These are phyloP conservation scores for Mycena leptocephala DNA, from an alignment of 768 basidiomycete species.

Conservation along the genomic window DNA sequence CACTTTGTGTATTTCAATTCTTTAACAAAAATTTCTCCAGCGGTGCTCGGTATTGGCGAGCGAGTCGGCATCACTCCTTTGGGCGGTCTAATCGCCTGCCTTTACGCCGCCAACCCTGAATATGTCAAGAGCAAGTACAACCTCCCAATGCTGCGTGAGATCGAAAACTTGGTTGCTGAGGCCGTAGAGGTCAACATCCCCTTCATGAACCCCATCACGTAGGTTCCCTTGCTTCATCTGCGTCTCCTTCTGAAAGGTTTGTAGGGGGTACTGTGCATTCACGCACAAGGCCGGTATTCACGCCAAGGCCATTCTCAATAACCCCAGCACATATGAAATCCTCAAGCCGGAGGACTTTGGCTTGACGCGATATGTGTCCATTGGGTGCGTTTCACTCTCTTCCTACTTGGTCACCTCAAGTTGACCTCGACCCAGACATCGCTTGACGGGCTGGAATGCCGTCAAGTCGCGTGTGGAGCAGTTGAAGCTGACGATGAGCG, in stretches of 20 bases:
- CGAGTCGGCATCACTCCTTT: constrained; percentile 99
- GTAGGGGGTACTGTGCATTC: constrained; percentile 98
- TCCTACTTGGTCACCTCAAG: neutral
- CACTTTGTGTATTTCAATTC: neutral
- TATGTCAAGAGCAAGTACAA: constrained; percentile 99
- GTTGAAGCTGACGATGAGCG: constrained; percentile 89
- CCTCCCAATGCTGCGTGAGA: constrained; percentile 95
- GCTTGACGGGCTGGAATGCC: constrained; percentile 98
- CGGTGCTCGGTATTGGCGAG: constrained; percentile 98
- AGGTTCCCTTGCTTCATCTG: constrained; percentile 42
- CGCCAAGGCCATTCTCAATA: constrained; percentile 99
- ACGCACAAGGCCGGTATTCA: constrained; percentile 99
- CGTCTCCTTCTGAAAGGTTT: neutral
- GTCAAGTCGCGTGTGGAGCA: constrained; percentile 99
- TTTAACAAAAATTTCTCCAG: constrained; percentile 54
- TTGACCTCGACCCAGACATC: constrained; percentile 70
- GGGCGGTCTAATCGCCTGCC: constrained; percentile 96
- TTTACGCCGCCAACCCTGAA: constrained; percentile 97
- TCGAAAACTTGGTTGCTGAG: constrained; percentile 98
- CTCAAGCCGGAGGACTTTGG: constrained; percentile 99
- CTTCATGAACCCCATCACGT: constrained; percentile 97
- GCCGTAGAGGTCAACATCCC: constrained; percentile 98
- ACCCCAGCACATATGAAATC: constrained; percentile 99
- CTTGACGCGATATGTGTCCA: constrained; percentile 96
- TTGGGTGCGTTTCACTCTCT: constrained; percentile 71